Evolutionary conservation across 768 basidiomycete genomes (phyloP), one percentile per base, ranked within the genome.

Genomic region (Boletus pseudo-olivaceus): DNA sequence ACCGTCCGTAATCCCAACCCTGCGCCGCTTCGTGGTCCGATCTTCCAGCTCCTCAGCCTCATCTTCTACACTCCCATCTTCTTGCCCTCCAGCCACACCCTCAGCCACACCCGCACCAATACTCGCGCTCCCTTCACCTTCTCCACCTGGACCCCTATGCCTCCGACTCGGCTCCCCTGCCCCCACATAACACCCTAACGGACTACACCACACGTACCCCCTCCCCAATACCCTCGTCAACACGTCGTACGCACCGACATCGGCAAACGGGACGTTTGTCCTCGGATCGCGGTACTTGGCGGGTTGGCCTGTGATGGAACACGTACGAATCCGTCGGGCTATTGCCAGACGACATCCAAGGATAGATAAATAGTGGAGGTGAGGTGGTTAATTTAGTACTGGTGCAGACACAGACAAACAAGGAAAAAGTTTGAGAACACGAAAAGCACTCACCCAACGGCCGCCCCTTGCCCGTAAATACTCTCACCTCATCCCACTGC

Each of bases 211-310:
- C 7, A 82, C 74, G 66, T 82, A 93, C 45, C 85, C 82, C 59
- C 93, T 85, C 5, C 72, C 71, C 37, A 93, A 65, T 5, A 93
- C 57, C 33, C 71, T 74, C 29, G 83, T 83, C 46, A 96, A 75
- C 8, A 78, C 76, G 41, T 79, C 68, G 66, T 82, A 97, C 11
- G 88, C 91, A 20, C 72, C 71, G 14, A 79, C 66, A 53, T 87
- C 81, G 2, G 91, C 88, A 68, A 83, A 98, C 0, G 92, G 93
- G 7, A 89, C 84, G 10, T 83, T 83, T 1, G 88, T 87, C 39
- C 81, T 74, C 1, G 94, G 93, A 67, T 97, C 93, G 37, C 82
- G 66, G 65, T 98, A 98, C 42, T 73, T 79, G 0, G 93, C 93
- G 5, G 78, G 75, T 40, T 77, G 77, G 3, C 95, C 95, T 0